phyloP scores from a whole-genome alignment of 148 eudicot genomes.

The Dianthus caryophyllus region DNA sequence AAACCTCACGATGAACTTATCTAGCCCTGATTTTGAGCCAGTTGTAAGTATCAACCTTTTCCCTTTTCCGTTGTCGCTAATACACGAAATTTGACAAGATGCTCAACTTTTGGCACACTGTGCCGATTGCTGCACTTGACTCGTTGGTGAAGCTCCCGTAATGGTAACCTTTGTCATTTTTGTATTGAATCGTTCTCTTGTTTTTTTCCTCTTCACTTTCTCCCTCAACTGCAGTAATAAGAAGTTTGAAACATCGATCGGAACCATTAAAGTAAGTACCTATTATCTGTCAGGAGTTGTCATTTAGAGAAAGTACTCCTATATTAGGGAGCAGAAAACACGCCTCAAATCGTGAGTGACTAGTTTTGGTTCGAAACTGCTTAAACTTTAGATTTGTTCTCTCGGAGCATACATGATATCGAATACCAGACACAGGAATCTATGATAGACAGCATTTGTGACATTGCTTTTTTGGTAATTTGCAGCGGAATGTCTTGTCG shows the following conservation, averaged over 20 bases:
- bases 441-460: too few species aligned
- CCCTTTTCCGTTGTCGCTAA: background rate
- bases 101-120: too few species aligned
- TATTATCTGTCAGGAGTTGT: background rate
- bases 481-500: constrained; percentile 32
- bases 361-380: background rate
- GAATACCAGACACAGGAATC: too few species aligned
- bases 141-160: constrained; percentile 2
- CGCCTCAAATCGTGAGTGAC: background rate
- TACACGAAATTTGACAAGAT: too few species aligned
- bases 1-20: constrained; percentile 82
- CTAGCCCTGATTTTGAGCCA: constrained; percentile 79
- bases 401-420: too few species aligned
- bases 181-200: background rate
- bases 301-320: too few species aligned
- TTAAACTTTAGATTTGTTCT: background rate
- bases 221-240: constrained; percentile 7
- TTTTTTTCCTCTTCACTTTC: constrained; percentile 7
- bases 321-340: too few species aligned
- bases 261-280: constrained; percentile 3
- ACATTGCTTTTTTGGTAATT: constrained; percentile 4
- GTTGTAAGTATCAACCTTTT: constrained; percentile 45
- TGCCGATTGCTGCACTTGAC: constrained; percentile 2
- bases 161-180: background rate
- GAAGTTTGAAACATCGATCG: constrained; percentile 16